These are phyloP conservation scores for Endogone sp. DNA, from an alignment of 192 early-diverging fungal genomes.

Conservation along the genomic window DNA sequence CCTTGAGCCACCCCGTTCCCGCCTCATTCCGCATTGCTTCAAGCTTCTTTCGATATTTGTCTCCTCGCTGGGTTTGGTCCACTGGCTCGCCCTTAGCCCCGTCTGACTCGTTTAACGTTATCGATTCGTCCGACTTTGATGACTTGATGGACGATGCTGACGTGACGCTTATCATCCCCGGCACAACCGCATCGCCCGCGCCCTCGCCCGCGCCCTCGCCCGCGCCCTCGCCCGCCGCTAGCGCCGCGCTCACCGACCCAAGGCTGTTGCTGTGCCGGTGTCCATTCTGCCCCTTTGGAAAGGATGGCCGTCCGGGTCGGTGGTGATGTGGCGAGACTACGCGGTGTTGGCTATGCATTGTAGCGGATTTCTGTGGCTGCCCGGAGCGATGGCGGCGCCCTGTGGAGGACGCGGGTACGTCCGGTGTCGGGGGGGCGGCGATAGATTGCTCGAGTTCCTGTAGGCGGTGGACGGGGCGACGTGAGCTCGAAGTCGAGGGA, in stretches of 20 bases:
- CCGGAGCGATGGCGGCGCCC: too few species aligned
- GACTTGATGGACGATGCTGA: not conserved
- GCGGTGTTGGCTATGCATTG: too few species aligned
- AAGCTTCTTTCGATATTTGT: slow-evolving; percentile 41
- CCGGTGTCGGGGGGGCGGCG: not conserved
- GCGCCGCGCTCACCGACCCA: too few species aligned
- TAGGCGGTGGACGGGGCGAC: slow-evolving; percentile 21
- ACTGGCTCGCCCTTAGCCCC: slow-evolving; percentile 7
- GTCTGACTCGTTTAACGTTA: slow-evolving; percentile 19
- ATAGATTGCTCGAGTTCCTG: slow-evolving; percentile 20
- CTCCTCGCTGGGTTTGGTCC: slow-evolving; percentile 9
- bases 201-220: too few species aligned
- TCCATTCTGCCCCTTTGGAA: not conserved
- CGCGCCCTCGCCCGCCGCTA: too few species aligned
- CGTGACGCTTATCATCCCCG: too few species aligned
- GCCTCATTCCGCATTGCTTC: slow-evolving; percentile 49
- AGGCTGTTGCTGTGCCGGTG: not conserved
- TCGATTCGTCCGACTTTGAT: slow-evolving; percentile 8
- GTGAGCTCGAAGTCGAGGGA: not conserved
- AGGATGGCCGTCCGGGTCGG: not conserved
- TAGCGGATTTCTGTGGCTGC: too few species aligned
- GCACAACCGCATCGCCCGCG: too few species aligned
- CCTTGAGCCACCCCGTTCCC: slow-evolving; percentile 47
- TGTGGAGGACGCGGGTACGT: too few species aligned
- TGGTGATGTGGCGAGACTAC: not conserved